Conservation (phyloP, 2,329 filamentous ascomycete genomes). For the Zarea fungicola region DNA sequence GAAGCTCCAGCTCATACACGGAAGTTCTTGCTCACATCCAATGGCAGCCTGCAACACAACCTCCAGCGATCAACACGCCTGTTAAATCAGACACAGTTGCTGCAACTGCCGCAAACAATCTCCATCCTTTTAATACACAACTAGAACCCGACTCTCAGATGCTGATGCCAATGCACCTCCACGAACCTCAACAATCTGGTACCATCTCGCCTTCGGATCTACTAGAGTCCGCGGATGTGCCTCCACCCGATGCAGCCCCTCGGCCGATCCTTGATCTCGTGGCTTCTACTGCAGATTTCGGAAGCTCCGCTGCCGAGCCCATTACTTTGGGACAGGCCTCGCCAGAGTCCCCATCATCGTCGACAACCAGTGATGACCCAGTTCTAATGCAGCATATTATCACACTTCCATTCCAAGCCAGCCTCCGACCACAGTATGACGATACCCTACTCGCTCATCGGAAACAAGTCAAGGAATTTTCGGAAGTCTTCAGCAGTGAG, state of each 20-base stretch:
- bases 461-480: constrained; percentile 41
- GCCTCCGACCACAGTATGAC: constrained; percentile 47
- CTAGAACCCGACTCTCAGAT: background rate
- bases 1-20: background rate
- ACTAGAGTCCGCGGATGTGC: constrained; percentile 4
- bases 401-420: constrained; percentile 53
- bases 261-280: background rate
- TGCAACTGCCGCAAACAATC: background rate
- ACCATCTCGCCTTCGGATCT: constrained; percentile 15
- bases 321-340: constrained; percentile 9
- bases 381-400: constrained; percentile 39
- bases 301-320: constrained; percentile 3
- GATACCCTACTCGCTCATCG: constrained; percentile 41
- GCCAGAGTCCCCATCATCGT: constrained; percentile 7
- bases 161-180: constrained; percentile 1
- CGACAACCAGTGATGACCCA: constrained; percentile 14
- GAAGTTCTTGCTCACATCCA: constrained; percentile 3
- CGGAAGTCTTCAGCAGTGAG: constrained; percentile 35
- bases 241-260: background rate
- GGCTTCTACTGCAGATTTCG: constrained; percentile 2
- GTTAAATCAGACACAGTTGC: background rate
- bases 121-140: constrained; percentile 9
- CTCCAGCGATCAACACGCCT: background rate
- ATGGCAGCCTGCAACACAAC: constrained; percentile 6
- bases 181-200: background rate